These are phyloP conservation scores for Avena atlantica DNA, from an alignment of 176 grass and related monocot species.

Conservation along the genomic window DNA sequence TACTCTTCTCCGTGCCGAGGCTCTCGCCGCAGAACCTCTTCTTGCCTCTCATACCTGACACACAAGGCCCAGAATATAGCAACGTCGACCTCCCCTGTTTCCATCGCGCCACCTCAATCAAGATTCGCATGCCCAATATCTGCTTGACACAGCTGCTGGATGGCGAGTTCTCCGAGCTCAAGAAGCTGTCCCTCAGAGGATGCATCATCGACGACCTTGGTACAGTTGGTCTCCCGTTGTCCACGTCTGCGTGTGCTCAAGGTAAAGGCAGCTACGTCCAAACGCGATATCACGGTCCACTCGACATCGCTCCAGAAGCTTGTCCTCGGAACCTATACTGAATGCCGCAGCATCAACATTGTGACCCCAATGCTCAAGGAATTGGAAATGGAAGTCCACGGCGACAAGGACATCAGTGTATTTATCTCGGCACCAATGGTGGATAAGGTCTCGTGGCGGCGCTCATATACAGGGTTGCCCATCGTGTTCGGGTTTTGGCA, in stretches of 20 bases:
- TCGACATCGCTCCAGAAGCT: not conserved
- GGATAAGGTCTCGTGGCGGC: not conserved
- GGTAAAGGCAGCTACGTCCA: not conserved
- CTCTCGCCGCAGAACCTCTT: not conserved
- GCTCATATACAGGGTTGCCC: not conserved
- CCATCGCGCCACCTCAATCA: not conserved
- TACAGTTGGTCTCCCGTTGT: not conserved
- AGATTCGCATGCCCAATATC: not conserved
- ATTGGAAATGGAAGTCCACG: not conserved
- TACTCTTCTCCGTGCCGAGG: not conserved
- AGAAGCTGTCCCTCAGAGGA: not conserved
- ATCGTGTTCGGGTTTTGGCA: not conserved
- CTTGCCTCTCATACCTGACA: not conserved
- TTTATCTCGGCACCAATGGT: not conserved
- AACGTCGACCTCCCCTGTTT: not conserved
- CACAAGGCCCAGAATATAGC: not conserved
- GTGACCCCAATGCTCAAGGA: not conserved
- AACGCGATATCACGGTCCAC: not conserved
- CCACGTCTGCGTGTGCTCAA: not conserved
- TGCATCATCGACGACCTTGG: not conserved
- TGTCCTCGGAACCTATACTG: not conserved
- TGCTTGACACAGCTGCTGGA: not conserved
- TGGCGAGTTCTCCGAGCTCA: not conserved
- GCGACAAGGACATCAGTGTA: not conserved
- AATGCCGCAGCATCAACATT: not conserved